phyloP scores from a whole-genome alignment of 306 rosid genomes.

The Cucurbita maxima region DNA sequence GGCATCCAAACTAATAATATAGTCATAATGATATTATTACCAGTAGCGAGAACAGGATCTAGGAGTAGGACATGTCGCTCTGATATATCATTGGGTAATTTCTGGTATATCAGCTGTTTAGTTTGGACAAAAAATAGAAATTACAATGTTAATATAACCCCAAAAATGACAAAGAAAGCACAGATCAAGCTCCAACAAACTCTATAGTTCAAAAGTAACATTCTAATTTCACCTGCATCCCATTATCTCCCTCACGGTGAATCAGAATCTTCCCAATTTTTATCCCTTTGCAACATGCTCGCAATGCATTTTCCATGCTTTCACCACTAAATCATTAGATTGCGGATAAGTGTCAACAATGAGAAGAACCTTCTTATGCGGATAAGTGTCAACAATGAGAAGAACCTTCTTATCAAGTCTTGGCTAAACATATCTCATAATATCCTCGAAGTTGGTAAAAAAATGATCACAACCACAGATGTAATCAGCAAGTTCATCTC shows the following conservation, averaged over 20 bases:
- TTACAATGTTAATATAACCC: background rate
- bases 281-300: slow-evolving; percentile 97
- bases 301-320: slow-evolving; percentile 97
- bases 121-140: background rate
- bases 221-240: slow-evolving; percentile 57
- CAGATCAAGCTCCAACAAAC: slow-evolving; percentile 2
- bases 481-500: background rate
- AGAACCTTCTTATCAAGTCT: background rate
- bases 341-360: background rate
- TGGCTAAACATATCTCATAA: background rate
- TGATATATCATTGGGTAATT: slow-evolving; percentile 91
- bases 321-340: slow-evolving; percentile 60
- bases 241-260: slow-evolving; percentile 94
- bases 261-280: slow-evolving; percentile 96
- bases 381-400: slow-evolving; percentile 5
- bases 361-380: background rate
- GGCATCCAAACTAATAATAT: background rate
- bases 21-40: slow-evolving; percentile 18
- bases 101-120: slow-evolving; percentile 86
- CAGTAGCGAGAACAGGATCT: slow-evolving; percentile 97
- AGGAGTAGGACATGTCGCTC: slow-evolving; percentile 97
- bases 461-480: background rate
- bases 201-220: background rate
- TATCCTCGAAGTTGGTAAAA: background rate
- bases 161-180: background rate